phyloP scores from a whole-genome alignment of 2,329 filamentous ascomycete genomes.

The Penicillium sp. region DNA sequence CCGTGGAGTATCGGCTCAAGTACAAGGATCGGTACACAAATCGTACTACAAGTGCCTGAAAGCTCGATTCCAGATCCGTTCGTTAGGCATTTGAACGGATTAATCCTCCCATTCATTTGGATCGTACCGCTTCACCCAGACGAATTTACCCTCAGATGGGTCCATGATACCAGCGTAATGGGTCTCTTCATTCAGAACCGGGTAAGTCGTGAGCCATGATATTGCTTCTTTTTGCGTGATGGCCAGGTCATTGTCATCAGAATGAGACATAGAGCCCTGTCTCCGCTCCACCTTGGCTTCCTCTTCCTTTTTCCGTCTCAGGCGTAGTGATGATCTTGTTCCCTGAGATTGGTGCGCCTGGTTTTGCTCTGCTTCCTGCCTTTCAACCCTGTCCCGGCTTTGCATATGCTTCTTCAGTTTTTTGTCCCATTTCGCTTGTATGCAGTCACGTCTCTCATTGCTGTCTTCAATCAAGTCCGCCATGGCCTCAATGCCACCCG shows the following conservation, averaged over 20 bases:
- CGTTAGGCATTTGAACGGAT: neutral
- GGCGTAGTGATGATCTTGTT: constrained; percentile 16
- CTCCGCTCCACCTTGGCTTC: constrained; percentile 1
- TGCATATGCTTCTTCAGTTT: constrained; percentile 21
- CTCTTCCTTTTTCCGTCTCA: constrained; percentile 9
- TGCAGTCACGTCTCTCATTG: constrained; percentile 33
- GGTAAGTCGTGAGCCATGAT: constrained; percentile 51
- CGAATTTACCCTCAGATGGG: constrained; percentile 47
- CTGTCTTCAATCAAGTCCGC: constrained; percentile 34
- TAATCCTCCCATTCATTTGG: constrained; percentile 5
- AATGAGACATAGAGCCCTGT: neutral
- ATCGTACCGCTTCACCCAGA: constrained; percentile 42
- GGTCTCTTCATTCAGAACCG: constrained; percentile 57
- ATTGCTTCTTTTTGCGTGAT: constrained; percentile 39
- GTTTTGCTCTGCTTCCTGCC: neutral
- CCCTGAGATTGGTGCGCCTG: constrained; percentile 12
- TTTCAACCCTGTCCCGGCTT: neutral
- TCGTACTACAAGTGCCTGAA: neutral
- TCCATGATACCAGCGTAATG: constrained; percentile 61
- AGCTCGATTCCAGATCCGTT: neutral
- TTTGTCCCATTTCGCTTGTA: constrained; percentile 41
- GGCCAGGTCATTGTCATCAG: constrained; percentile 19
- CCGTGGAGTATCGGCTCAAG: no score
- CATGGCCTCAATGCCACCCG: constrained; percentile 18
- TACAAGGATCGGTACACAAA: neutral